Conservation (phyloP, 352 stramenopile genomes). For the Phytophthora podocarpi region DNA sequence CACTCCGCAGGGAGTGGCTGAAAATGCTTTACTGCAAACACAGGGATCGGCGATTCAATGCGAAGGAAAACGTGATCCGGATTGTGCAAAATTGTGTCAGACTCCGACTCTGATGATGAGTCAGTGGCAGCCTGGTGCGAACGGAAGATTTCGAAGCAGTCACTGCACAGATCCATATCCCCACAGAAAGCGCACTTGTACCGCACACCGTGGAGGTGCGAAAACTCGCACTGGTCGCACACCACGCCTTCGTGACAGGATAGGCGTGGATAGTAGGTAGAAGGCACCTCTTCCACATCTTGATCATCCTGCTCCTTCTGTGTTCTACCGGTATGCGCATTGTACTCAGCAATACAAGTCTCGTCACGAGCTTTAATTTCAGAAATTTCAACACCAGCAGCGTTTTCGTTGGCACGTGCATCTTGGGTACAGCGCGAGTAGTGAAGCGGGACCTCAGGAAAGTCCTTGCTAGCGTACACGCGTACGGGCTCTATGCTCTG, state of each 20-base stretch:
- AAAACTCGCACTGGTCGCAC: conserved; percentile 69
- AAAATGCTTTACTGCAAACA: conserved; percentile 67
- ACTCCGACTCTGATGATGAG: conserved; percentile 24
- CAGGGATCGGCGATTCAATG: conserved; percentile 62
- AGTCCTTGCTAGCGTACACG: conserved; percentile 51
- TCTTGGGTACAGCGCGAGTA: conserved; percentile 29
- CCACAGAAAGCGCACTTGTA: conserved; percentile 80
- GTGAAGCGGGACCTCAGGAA: conserved; percentile 36
- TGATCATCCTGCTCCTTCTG: neutral
- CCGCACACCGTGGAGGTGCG: conserved; percentile 56
- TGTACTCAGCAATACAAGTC: conserved; percentile 25
- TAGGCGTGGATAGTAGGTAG: conserved; percentile 54
- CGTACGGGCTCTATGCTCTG: conserved; percentile 48
- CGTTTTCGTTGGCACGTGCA: conserved; percentile 3
- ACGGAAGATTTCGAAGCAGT: conserved; percentile 61
- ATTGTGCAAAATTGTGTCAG: conserved; percentile 41
- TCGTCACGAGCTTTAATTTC: conserved; percentile 35
- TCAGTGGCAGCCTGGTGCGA: conserved; percentile 26
- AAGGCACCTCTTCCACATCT: neutral
- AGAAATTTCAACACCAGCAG: conserved; percentile 15
- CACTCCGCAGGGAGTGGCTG: conserved; percentile 32
- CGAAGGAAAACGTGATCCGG: conserved; percentile 70
- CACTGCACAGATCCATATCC: conserved; percentile 73
- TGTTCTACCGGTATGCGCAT: conserved; percentile 18
- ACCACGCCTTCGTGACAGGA: conserved; percentile 68